phyloP scores from a whole-genome alignment of 192 early-diverging fungal species.

The Diversispora eburnea region DNA sequence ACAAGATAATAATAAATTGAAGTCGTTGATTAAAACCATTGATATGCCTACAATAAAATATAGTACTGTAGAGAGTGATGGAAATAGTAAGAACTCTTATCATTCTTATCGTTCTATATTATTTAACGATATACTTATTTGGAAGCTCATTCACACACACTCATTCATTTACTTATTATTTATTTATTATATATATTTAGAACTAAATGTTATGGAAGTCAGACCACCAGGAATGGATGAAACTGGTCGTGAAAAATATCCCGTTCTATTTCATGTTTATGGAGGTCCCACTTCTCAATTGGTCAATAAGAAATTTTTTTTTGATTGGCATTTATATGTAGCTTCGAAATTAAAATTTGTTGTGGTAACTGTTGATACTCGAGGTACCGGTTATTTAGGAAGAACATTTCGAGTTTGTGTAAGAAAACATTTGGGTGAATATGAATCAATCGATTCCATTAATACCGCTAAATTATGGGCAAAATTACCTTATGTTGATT shows the following conservation, averaged over 20 bases:
- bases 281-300: slow-evolving; percentile 90
- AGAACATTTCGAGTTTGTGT: slow-evolving; percentile 75
- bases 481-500: slow-evolving; percentile 73
- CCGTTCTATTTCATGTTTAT: slow-evolving; percentile 81
- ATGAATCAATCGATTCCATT: slow-evolving; percentile 85
- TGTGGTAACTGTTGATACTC: slow-evolving; percentile 76
- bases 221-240: slow-evolving; percentile 77
- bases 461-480: slow-evolving; percentile 72
- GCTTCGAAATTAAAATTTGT: slow-evolving; percentile 61
- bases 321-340: slow-evolving; percentile 72
- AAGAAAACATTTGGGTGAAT: slow-evolving; percentile 69
- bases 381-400: slow-evolving; percentile 87
- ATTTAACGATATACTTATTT: background rate
- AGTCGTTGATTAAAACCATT: slow-evolving; percentile 44
- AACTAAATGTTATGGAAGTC: slow-evolving; percentile 77
- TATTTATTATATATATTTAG: slow-evolving; percentile 12
- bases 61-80: slow-evolving; percentile 35
- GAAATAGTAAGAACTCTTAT: slow-evolving; percentile 39
- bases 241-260: slow-evolving; percentile 64
- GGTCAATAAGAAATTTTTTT: slow-evolving; percentile 58
- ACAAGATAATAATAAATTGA: slow-evolving; percentile 53
- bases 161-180: background rate
- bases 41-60: slow-evolving; percentile 57
- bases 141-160: background rate
- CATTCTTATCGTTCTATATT: too few species aligned